Conservation (phyloP, 2,329 filamentous ascomycete genomes). For the Plenodomus lindquistii region DNA sequence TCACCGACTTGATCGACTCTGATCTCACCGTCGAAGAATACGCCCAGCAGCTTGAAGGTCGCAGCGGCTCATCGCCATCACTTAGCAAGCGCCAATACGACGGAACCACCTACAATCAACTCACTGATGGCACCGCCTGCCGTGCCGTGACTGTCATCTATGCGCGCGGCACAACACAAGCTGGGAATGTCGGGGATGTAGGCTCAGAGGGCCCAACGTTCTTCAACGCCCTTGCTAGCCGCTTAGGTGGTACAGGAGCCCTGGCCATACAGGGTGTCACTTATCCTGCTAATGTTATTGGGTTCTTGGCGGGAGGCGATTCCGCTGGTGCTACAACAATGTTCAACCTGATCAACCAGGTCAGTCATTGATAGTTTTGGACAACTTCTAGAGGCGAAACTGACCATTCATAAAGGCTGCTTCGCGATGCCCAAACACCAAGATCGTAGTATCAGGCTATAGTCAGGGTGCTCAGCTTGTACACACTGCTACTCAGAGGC, state of each 20-base stretch:
- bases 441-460: slow-evolving; percentile 36
- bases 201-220: slow-evolving; percentile 53
- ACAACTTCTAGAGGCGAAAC: not conserved
- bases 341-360: slow-evolving; percentile 41
- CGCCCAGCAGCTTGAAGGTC: slow-evolving; percentile 23
- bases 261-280: slow-evolving; percentile 60
- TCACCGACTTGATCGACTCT: slow-evolving; percentile 28
- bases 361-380: slow-evolving; percentile 27
- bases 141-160: slow-evolving; percentile 57
- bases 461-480: slow-evolving; percentile 49
- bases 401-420: slow-evolving; percentile 15
- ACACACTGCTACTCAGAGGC: slow-evolving; percentile 49
- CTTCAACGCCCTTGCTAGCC: slow-evolving; percentile 50
- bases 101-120: slow-evolving; percentile 34
- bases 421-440: slow-evolving; percentile 31
- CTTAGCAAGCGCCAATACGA: slow-evolving; percentile 27
- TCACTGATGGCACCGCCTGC: slow-evolving; percentile 44
- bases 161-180: slow-evolving; percentile 58
- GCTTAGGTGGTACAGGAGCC: slow-evolving; percentile 47
- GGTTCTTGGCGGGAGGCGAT: slow-evolving; percentile 55
- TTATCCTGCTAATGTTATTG: slow-evolving; percentile 51
- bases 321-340: slow-evolving; percentile 49
- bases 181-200: slow-evolving; percentile 55
- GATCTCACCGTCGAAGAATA: slow-evolving; percentile 31
- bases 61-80: slow-evolving; percentile 6